These are phyloP conservation scores for Phoma sp. DNA, from an alignment of 2,329 filamentous ascomycete species.

Conservation along the genomic window DNA sequence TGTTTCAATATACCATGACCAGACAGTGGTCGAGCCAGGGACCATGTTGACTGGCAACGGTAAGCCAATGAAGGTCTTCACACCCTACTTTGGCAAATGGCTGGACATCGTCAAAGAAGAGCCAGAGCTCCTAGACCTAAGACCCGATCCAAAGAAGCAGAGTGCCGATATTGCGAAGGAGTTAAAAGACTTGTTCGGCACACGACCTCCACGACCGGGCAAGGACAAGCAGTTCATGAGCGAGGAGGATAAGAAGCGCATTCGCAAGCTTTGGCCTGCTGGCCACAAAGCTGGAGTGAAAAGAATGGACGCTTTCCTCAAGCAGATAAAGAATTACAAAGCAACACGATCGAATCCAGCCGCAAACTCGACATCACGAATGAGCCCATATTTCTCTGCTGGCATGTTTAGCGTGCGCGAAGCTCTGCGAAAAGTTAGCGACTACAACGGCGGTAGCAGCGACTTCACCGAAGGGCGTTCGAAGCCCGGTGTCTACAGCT, in stretches of 20 bases:
- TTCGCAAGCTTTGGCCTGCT: conserved; percentile 56
- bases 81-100: conserved; percentile 59
- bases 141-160: conserved; percentile 53
- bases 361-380: conserved; percentile 51
- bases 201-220: conserved; percentile 44
- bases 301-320: conserved; percentile 53
- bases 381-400: conserved; percentile 56
- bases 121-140: conserved; percentile 53
- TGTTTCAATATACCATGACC: conserved; percentile 58
- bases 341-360: conserved; percentile 54
- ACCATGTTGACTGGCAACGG: conserved; percentile 52
- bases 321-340: conserved; percentile 52
- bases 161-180: conserved; percentile 34
- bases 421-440: conserved; percentile 51
- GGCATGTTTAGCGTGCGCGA: conserved; percentile 57
- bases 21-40: conserved; percentile 58
- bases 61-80: conserved; percentile 61
- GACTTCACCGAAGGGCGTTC: conserved; percentile 53
- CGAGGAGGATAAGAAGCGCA: conserved; percentile 49
- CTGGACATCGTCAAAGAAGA: conserved; percentile 53
- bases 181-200: conserved; percentile 43
- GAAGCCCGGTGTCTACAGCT: conserved; percentile 50
- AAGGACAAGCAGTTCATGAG: conserved; percentile 52
- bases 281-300: conserved; percentile 53
- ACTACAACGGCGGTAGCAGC: conserved; percentile 52